Evolutionary conservation across 176 grass and related monocot species (phyloP).

Genomic region (Chloris gayana): DNA sequence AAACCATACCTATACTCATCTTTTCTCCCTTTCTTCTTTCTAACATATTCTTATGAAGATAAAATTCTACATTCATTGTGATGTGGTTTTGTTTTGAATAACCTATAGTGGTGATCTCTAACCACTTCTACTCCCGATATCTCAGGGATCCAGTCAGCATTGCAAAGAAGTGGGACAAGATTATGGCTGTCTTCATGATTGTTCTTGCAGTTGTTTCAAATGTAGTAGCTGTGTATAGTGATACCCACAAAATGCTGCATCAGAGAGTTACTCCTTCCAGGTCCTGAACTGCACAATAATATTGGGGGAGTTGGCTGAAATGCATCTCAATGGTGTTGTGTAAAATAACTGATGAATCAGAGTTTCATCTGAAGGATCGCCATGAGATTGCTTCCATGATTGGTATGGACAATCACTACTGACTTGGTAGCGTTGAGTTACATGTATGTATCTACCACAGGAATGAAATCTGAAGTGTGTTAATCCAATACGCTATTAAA

Average conservation of each 20-base stretch:
- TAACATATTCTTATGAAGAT: background rate
- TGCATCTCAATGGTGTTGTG: conserved; percentile 15
- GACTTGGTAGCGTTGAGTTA: conserved; percentile 28
- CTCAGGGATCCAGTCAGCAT: conserved; percentile 70
- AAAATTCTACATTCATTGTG: background rate
- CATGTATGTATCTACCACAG: background rate
- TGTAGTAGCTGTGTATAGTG: conserved; percentile 82
- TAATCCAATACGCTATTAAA: too few relatives aligned
- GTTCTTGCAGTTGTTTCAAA: conserved; percentile 82
- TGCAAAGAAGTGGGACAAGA: conserved; percentile 70
- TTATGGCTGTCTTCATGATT: conserved; percentile 78
- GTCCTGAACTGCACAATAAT: conserved; percentile 1
- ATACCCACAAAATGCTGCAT: conserved; percentile 68
- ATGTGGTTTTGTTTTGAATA: background rate
- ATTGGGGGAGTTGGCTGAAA: background rate
- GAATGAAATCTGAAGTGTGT: too few relatives aligned
- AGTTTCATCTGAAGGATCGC: background rate
- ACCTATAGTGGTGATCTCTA: background rate
- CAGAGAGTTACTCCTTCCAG: conserved; percentile 36
- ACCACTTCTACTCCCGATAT: conserved; percentile 29
- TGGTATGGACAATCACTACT: background rate
- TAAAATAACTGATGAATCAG: conserved; percentile 3
- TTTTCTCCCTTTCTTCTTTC: too few relatives aligned
- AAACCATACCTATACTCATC: too few relatives aligned
- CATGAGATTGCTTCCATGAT: background rate